Evolutionary conservation across 148 eudicot genomes (phyloP), one percentile per base, ranked within the genome.

Genomic region (Silene conica): DNA sequence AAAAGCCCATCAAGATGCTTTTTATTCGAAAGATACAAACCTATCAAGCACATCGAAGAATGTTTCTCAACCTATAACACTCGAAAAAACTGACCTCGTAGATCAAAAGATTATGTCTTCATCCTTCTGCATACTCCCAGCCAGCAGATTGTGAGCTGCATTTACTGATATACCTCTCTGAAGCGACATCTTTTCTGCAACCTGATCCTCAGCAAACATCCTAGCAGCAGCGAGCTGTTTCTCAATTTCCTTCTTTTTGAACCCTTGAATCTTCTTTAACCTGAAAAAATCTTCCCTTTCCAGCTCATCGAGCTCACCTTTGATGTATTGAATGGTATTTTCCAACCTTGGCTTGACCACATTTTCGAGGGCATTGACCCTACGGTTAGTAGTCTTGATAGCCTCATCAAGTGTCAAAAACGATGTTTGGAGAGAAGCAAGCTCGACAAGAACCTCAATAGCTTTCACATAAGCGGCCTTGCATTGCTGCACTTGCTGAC

Each of bases 231-330:
- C 80, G 0, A 80, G 58, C 72, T 92, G 93, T 78, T 70, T 90
- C 81, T 87, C 92, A 8, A 90, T 74, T 80, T 86, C 97, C 81
- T 88, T 92, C 85, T 74, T 90, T 86, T 92, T 92, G 73, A 71
- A 90, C 22, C 92, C 96, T 71, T 90, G 97, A 15, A 92, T 90
- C 89, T 92, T 92, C 78, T 92, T 92, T 82, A 92, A 71, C 88
- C 97, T 88, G 58, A 92, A 92, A 82, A 92, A 90, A 78, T 90
- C 97, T 82, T 92, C 93, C 60, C 97, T 87, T 73, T 92, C 96
- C 72, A 90, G 84, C 84, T 92, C 97, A 85, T 92, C 97, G 59
- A 92, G 69, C 78, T 92, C 97, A 56, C 92, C 97, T 79, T 92
- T 90, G 64, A 92, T 92, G 84, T 92, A 92, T 50, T 26, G 83